These are phyloP conservation scores for Quercus parvula DNA, from an alignment of 306 rosid species.

Conservation along the genomic window DNA sequence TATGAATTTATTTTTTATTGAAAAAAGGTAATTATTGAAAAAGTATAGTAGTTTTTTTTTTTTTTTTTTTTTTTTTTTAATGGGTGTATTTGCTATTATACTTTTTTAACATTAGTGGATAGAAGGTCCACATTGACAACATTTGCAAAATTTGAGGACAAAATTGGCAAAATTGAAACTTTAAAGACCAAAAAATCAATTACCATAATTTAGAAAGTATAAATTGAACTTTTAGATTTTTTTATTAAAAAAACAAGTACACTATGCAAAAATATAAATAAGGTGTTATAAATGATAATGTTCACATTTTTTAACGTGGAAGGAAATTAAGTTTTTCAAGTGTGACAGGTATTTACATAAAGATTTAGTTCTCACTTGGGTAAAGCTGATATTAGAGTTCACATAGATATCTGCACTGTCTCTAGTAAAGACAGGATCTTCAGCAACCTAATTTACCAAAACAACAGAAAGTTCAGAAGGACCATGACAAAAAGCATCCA, in stretches of 20 bases:
- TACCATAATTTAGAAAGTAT: too few species aligned
- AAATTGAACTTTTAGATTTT: neutral
- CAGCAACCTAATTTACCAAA: slow-evolving; percentile 61
- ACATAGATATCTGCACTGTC: slow-evolving; percentile 91
- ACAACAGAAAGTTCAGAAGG: slow-evolving; percentile 22
- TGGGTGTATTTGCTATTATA: too few species aligned
- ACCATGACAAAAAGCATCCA: slow-evolving; percentile 5
- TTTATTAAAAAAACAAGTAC: neutral
- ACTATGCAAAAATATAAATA: neutral
- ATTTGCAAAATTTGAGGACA: too few species aligned
- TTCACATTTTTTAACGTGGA: neutral
- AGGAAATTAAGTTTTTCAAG: neutral
- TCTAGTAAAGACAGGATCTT: slow-evolving; percentile 73
- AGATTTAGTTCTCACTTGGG: slow-evolving; percentile 58
- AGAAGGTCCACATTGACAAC: too few species aligned
- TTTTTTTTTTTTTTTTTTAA: too few species aligned
- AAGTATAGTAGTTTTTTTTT: too few species aligned
- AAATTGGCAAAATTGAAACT: too few species aligned
- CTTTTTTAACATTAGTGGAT: too few species aligned
- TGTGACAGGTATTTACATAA: slow-evolving; percentile 3
- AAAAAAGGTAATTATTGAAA: too few species aligned
- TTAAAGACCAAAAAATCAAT: too few species aligned
- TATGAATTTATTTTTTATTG: too few species aligned
- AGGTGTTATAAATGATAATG: slow-evolving; percentile 8
- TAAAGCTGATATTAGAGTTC: slow-evolving; percentile 88